phyloP scores from a whole-genome alignment of 768 basidiomycete species.

The Cytidiella melzeri region DNA sequence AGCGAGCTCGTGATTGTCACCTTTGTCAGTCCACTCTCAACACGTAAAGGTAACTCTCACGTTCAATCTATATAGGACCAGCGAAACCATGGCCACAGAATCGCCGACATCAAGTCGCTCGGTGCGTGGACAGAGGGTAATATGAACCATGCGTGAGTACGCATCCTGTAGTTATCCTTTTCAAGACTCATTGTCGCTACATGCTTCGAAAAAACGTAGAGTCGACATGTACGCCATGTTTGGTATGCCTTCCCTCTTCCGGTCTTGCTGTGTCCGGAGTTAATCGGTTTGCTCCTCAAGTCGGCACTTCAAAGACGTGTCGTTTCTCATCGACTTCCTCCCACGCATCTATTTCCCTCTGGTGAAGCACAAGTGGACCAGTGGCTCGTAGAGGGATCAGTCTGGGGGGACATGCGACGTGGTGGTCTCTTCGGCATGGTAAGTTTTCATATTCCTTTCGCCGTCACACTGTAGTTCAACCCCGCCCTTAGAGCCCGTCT shows the following conservation, averaged over 20 bases:
- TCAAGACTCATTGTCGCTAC: neutral
- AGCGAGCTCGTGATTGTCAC: conserved; percentile 40
- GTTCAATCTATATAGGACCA: conserved; percentile 33
- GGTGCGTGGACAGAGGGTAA: conserved; percentile 33
- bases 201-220: conserved; percentile 11
- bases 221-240: conserved; percentile 44
- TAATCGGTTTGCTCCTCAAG: conserved; percentile 19
- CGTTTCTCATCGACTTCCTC: conserved; percentile 76
- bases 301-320: conserved; percentile 71
- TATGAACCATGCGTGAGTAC: conserved; percentile 37
- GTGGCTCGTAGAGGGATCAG: conserved; percentile 72
- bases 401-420: conserved; percentile 80
- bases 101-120: conserved; percentile 32
- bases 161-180: no score
- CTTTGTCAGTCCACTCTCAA: conserved; percentile 28
- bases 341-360: conserved; percentile 65
- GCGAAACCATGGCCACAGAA: conserved; percentile 43
- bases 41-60: neutral
- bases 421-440: conserved; percentile 58
- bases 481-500: neutral
- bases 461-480: neutral
- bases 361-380: conserved; percentile 52
- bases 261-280: neutral
- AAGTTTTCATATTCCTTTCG: neutral
- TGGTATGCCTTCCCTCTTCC: conserved; percentile 24